phyloP scores from a whole-genome alignment of 179 eudicot species.

The Vitellaria paradoxa region DNA sequence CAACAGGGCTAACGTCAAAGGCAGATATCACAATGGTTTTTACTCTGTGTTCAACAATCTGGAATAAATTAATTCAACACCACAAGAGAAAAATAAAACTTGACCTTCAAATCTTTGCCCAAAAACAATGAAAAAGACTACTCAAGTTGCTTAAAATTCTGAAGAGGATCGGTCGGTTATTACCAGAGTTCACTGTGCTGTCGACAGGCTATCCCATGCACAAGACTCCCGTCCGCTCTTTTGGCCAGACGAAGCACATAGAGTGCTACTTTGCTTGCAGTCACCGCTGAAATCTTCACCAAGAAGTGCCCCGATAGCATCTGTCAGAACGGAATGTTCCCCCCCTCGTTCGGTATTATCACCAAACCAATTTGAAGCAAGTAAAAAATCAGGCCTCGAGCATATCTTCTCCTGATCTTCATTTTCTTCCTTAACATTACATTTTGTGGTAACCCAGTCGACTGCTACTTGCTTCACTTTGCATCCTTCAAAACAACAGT shows the following conservation, averaged over 20 bases:
- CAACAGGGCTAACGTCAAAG: too few species aligned
- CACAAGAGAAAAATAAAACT: too few species aligned
- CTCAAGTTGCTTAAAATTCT: neutral
- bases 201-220: slow-evolving; percentile 30
- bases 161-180: slow-evolving; percentile 8
- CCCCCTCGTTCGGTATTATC: slow-evolving; percentile 23
- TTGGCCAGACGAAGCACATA: slow-evolving; percentile 30
- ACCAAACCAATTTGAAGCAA: slow-evolving; percentile 50
- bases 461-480: slow-evolving; percentile 37
- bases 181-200: slow-evolving; percentile 9
- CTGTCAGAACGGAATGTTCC: slow-evolving; percentile 33
- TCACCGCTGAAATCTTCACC: slow-evolving; percentile 47
- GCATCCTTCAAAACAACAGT: slow-evolving; percentile 30
- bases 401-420: slow-evolving; percentile 26
- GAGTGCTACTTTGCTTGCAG: slow-evolving; percentile 30
- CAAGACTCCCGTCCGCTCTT: slow-evolving; percentile 28
- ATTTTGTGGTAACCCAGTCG: slow-evolving; percentile 27
- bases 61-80: too few species aligned
- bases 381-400: slow-evolving; percentile 61
- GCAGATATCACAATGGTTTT: too few species aligned
- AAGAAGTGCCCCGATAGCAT: slow-evolving; percentile 41
- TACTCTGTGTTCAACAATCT: too few species aligned
- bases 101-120: too few species aligned
- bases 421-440: slow-evolving; percentile 32
- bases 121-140: neutral